Evolutionary conservation across 1,284 basidiomycete species (phyloP), one percentile per base, ranked within the genome.

Genomic region (Papiliotrema laurentii): DNA sequence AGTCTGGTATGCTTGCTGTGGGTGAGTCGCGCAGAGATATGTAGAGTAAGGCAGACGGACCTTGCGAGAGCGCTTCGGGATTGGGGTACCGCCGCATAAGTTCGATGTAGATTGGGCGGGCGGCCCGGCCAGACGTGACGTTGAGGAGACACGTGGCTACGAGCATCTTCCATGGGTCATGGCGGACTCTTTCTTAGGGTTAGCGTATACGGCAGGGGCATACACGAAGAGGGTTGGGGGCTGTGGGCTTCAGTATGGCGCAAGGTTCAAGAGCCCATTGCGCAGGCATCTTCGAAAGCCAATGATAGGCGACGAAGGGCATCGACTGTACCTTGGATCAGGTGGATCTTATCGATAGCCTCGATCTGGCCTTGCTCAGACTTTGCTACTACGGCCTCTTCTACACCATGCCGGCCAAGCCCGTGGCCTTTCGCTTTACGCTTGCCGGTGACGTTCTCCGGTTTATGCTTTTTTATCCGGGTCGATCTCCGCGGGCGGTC

Each of bases 241-340:
- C n/a, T 26, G 36, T 50, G 13, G 27, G 19, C 25, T 14, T 14
- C 11, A 22, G 10, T 22, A 24, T 14, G 19, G 18, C 27, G 2
- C 3, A 40, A 5, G n/a, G 44, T 6, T n/a, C 43, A 22, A 34
- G 5, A 28, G 26, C n/a, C n/a, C n/a, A n/a, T n/a, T n/a, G n/a
- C n/a, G n/a, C n/a, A n/a, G n/a, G n/a, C n/a, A n/a, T n/a, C n/a
- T n/a, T n/a, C n/a, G n/a, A n/a, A n/a, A n/a, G n/a, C n/a, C n/a
- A n/a, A n/a, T n/a, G n/a, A n/a, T n/a, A n/a, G n/a, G n/a, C n/a
- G n/a, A n/a, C n/a, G n/a, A n/a, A n/a, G n/a, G n/a, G n/a, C n/a
- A n/a, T n/a, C n/a, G n/a, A n/a, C n/a, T n/a, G n/a, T n/a, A 63
- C 61, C 61, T 49, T 63, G 61, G 6, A 60, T 55, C 30, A 63